Evolutionary conservation across 2,329 filamentous ascomycete species (phyloP).

Genomic region (Rutstroemia sp.): DNA sequence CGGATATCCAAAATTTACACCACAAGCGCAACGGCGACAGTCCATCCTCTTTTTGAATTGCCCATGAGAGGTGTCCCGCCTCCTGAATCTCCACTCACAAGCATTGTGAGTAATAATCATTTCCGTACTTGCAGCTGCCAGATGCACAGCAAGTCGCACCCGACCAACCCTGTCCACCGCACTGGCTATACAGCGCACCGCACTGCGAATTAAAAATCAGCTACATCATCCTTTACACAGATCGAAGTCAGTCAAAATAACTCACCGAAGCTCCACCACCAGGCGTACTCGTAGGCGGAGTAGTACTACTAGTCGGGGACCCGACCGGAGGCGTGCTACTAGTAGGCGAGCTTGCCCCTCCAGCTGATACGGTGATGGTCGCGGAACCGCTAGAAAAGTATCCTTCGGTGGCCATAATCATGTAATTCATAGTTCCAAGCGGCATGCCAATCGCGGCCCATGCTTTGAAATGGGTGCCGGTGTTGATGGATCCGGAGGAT

Average conservation of each 20-base stretch:
- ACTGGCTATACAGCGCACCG: conserved; percentile 7
- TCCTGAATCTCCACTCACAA: not conserved
- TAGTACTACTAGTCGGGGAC: not conserved
- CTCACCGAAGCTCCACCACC: too few species aligned
- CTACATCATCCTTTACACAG: too few species aligned
- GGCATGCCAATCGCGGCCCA: conserved; percentile 41
- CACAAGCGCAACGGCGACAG: too few species aligned
- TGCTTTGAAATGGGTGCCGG: conserved; percentile 44
- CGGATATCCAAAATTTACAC: too few species aligned
- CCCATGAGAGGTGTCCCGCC: too few species aligned
- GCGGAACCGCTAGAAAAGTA: conserved; percentile 12
- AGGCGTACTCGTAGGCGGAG: too few species aligned
- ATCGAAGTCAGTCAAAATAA: too few species aligned
- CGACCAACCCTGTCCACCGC: conserved; percentile 2
- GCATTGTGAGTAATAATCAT: conserved; percentile 8
- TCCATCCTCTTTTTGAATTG: too few species aligned
- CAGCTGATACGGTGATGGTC: conserved; percentile 10
- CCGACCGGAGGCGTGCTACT: not conserved
- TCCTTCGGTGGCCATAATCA: conserved; percentile 35
- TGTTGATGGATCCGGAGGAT: conserved; percentile 41
- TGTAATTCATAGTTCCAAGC: conserved; percentile 42
- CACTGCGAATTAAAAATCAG: not conserved
- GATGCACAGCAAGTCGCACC: conserved; percentile 3
- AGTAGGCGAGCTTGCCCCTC: not conserved
- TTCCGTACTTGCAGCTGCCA: conserved; percentile 2